Evolutionary conservation across 108 stramenopile genomes (phyloP).

Genomic region (Chaetoceros tenuissimus): DNA sequence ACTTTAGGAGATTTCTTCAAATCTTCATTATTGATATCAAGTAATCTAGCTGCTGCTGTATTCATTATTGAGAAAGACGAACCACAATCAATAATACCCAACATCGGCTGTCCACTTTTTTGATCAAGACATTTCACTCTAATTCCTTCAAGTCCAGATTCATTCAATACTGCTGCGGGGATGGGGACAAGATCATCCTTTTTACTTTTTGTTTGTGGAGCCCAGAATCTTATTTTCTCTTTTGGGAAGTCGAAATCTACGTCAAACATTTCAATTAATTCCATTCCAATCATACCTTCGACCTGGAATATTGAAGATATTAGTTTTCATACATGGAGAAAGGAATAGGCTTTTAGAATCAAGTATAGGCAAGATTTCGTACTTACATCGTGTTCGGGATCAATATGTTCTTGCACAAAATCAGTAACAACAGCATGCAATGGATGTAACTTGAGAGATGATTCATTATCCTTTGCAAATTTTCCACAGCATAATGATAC

Average conservation of each 20-base stretch:
- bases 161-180: conserved; percentile 63
- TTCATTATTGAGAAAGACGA: conserved; percentile 56
- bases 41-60: conserved; percentile 46
- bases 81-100: conserved; percentile 70
- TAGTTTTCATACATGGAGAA: too few species aligned
- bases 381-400: conserved; percentile 65
- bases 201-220: conserved; percentile 27
- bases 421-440: conserved; percentile 59
- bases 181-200: conserved; percentile 38
- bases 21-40: conserved; percentile 52
- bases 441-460: conserved; percentile 29
- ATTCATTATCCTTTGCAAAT: conserved; percentile 5
- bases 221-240: conserved; percentile 49
- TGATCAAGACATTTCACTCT: conserved; percentile 18
- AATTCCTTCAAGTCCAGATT: conserved; percentile 58
- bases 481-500: conserved; percentile 46
- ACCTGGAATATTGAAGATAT: too few species aligned
- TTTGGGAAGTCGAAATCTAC: conserved; percentile 70
- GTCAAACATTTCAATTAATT: conserved; percentile 57
- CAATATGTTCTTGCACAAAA: conserved; percentile 77
- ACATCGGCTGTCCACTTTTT: conserved; percentile 39
- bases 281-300: conserved; percentile 83
- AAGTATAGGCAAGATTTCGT: too few species aligned
- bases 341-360: too few species aligned
- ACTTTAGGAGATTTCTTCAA: conserved; percentile 31